These are phyloP conservation scores for Diospyros lotus DNA, from an alignment of 148 eudicot genomes.

Conservation along the genomic window DNA sequence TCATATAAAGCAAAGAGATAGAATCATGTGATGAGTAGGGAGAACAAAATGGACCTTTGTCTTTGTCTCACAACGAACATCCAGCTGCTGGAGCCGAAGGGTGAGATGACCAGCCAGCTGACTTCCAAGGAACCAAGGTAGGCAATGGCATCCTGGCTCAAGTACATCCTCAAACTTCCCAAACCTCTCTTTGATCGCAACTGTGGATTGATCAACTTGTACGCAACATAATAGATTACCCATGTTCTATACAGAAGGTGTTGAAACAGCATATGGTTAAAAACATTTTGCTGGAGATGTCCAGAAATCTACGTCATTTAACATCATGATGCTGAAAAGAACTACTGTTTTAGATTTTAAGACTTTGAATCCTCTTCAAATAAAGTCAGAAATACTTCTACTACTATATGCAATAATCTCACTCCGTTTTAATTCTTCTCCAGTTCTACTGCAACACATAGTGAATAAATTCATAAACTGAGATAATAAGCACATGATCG, in stretches of 20 bases:
- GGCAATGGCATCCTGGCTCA: constrained; percentile 53
- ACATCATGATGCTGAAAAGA: background rate
- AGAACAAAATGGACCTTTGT: constrained; percentile 31
- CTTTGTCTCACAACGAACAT: constrained; percentile 45
- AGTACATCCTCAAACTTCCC: constrained; percentile 47
- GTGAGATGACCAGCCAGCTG: constrained; percentile 47
- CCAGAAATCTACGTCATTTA: background rate
- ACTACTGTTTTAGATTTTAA: background rate
- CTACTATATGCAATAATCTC: too few relatives aligned
- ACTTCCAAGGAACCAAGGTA: constrained; percentile 45
- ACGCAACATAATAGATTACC: constrained; percentile 31
- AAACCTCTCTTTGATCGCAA: constrained; percentile 44
- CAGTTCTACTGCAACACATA: too few relatives aligned
- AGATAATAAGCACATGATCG: too few relatives aligned
- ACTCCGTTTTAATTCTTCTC: too few relatives aligned
- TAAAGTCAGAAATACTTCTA: too few relatives aligned
- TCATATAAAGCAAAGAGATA: background rate
- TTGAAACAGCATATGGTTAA: background rate
- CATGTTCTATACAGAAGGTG: constrained; percentile 10
- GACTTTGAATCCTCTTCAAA: too few relatives aligned
- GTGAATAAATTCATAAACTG: too few relatives aligned
- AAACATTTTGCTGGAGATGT: background rate
- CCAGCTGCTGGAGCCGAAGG: constrained; percentile 39
- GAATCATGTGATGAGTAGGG: background rate
- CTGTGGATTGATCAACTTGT: constrained; percentile 50